Evolutionary conservation across 2,329 filamentous ascomycete genomes (phyloP), one percentile per base, ranked within the genome.

Genomic region (Rhinocladiella similis): DNA sequence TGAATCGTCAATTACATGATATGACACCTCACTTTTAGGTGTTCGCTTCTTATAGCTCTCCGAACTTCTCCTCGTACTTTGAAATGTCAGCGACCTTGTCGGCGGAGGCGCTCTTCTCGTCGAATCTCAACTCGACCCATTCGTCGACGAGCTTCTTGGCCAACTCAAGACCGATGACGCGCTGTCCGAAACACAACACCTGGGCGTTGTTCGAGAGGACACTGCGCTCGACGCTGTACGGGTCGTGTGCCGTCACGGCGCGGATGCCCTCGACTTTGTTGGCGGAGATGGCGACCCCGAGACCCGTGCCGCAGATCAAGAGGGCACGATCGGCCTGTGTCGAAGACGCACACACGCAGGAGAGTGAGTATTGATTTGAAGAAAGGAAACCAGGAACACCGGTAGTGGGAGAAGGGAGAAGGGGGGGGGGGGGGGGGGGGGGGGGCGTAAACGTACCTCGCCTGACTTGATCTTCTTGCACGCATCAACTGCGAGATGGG

Each of bases 201-300:
- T 96, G 90, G 2, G 90, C 89, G 70, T 95, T 87, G 72, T 95
- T 95, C 75, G 87, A 91, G 67, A 93, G 75, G 10, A 95, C 83
- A 18, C 88, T 85, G 48, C 90, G 77, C 80, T 95, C 90, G 5
- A 95, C 89, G 54, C 83, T 87, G 77, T 92, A 96, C 63, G 85
- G 87, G 70, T 95, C 91, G 71, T 96, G 91, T 1, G 91, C 91
- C 4, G 90, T 95, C 16, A 95, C 91, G n/a, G 91, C 91, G 20
- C 90, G 80, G 59, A 95, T 84, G 5, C 90, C 90, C 54, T 85
- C 87, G 62, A 95, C 85, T 73, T 95, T 95, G 80, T 95, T 95
- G 63, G 91, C 91, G n/a, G 84, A 77, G 69, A 95, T 95, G 66
- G 91, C 90, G 6, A 96, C 91, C 18, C 91, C 91, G 6, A 96